phyloP scores from a whole-genome alignment of 2,329 filamentous ascomycete genomes.

The Penicillium aurantiogriseum region DNA sequence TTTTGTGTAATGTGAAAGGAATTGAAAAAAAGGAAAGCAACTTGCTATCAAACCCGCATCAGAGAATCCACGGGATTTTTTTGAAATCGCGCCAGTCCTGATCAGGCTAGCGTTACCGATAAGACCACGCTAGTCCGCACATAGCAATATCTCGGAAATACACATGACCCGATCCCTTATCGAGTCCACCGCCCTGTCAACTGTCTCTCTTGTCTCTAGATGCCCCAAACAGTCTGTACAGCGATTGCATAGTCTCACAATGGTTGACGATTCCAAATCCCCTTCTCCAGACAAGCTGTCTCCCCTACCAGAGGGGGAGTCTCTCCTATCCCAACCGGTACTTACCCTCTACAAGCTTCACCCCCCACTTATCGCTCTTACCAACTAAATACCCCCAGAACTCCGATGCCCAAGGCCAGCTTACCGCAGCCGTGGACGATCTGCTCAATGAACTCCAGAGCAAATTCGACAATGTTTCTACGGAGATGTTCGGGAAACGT shows the following conservation, averaged over 20 bases:
- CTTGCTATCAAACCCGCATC: conserved; percentile 15
- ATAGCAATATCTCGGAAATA: conserved; percentile 19
- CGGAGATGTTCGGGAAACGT: conserved; percentile 88
- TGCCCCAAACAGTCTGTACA: conserved; percentile 1
- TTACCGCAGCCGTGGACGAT: conserved; percentile 79
- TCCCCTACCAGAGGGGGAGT: conserved; percentile 16
- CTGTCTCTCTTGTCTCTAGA: neutral
- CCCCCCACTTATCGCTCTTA: neutral
- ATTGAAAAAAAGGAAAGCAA: conserved; percentile 13
- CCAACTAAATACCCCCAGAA: conserved; percentile 18
- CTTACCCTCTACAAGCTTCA: neutral
- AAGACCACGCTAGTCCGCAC: conserved; percentile 15
- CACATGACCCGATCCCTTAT: conserved; percentile 31
- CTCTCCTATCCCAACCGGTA: conserved; percentile 28
- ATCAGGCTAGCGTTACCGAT: conserved; percentile 24
- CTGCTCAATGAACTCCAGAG: conserved; percentile 78
- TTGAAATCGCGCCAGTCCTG: conserved; percentile 28
- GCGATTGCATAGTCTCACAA: conserved; percentile 11
- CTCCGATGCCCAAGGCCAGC: conserved; percentile 48
- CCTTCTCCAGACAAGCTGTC: conserved; percentile 18
- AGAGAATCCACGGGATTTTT: conserved; percentile 34
- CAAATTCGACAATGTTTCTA: conserved; percentile 82
- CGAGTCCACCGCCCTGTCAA: conserved; percentile 6
- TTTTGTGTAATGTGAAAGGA: conserved; percentile 9
- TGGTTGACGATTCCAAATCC: conserved; percentile 23